Percentiles rank a stretch among this genome's conserved stretches.
Conservation (phyloP, 2,329 filamentous ascomycete genomes). For the Phialophora tarda region DNA sequence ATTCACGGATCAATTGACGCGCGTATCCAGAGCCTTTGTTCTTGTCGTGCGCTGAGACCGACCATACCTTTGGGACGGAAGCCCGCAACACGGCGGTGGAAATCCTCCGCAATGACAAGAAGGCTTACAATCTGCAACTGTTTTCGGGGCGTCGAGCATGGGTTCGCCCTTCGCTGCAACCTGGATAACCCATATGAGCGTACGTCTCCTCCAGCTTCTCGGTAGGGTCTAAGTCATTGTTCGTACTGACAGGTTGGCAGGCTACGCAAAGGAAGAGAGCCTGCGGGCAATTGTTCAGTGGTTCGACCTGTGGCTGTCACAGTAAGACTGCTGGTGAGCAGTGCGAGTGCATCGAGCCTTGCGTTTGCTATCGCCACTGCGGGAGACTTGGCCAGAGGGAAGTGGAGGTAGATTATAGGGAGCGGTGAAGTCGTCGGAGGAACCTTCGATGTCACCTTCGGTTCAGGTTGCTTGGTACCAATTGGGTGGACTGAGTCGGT, state of each 20-base stretch:
- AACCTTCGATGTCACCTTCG: neutral
- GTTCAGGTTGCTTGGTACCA: neutral
- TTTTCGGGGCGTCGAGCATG: slow-evolving; percentile 40
- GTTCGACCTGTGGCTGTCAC: slow-evolving; percentile 31
- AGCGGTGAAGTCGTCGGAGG: neutral
- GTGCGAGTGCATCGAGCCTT: neutral
- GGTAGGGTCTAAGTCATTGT: neutral
- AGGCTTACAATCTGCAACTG: slow-evolving; percentile 37
- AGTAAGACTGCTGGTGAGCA: neutral
- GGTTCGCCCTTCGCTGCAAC: slow-evolving; percentile 40
- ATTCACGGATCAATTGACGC: slow-evolving; percentile 3
- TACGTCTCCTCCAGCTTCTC: slow-evolving; percentile 6
- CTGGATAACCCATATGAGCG: slow-evolving; percentile 34
- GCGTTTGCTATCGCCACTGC: neutral
- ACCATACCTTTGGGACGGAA: slow-evolving; percentile 31
- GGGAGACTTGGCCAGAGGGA: neutral
- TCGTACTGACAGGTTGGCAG: slow-evolving; percentile 16
- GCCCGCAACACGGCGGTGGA: slow-evolving; percentile 29
- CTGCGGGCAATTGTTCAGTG: slow-evolving; percentile 29
- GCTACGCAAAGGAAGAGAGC: slow-evolving; percentile 32
- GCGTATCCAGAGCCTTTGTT: slow-evolving; percentile 27
- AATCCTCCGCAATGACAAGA: slow-evolving; percentile 35
- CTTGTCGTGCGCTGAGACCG: slow-evolving; percentile 31
- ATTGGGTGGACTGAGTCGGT: neutral
- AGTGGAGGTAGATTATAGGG: neutral